Evolutionary conservation across 2,329 filamentous ascomycete species (phyloP), one percentile per base, ranked within the genome.

Genomic region (Arthroderma sp.): DNA sequence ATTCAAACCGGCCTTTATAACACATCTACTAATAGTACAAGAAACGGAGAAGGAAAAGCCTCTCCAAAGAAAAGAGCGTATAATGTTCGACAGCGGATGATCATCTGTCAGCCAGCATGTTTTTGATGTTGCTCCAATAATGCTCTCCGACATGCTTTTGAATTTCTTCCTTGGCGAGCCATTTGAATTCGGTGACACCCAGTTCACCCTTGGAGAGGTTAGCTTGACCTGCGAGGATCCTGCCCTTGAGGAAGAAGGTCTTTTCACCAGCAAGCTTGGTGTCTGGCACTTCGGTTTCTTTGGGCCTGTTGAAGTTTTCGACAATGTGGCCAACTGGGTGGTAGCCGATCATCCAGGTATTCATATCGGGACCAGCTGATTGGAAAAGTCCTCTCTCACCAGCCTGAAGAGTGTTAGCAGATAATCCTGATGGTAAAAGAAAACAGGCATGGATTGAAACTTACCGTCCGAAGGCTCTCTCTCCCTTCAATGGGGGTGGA

Each of bases 141-240:
- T 75, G 70, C 3, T 66, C 63, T 29, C 74, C 66, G 38, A 95
- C 74, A 51, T 73, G 70, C 54, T 78, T 69, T 62, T 81, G 63
- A 45, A 96, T 73, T 74, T 98, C 91, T 50, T 94, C 86, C 64
- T 83, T 88, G 27, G 85, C 82, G 57, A 96, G 66, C 91, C 91
- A 98, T 68, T 84, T 80, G 69, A 91, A 98, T 62, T 95, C 86
- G 44, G 73, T 72, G 44, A 91, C 71, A 4, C 82, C 83, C 46
- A 83, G 74, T 49, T 70, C 68, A 66, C 91, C 94, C 48, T 70
- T 72, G 22, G 47, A 11, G 10, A 54, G 22, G 63, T 94, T 77
- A 29, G 83, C 86, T 68, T 96, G 91, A n/a, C 91, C 91, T 31
- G 88, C 86, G 83, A 96, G 86, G 63, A 98, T 96, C 51, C 91